Conservation (phyloP, 345 rosid species). For the Sapria himalayana region DNA sequence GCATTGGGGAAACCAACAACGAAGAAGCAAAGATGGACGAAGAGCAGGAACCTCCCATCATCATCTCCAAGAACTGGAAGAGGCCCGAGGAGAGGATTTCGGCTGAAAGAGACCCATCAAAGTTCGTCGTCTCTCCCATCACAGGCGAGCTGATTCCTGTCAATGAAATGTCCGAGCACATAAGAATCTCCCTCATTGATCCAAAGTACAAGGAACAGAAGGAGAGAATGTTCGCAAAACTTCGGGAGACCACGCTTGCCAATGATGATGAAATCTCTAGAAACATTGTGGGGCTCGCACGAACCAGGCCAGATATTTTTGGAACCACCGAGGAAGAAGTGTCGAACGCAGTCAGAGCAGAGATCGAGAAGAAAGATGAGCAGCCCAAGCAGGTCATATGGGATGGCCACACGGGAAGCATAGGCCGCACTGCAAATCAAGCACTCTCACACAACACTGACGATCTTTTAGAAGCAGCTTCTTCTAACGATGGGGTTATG, state of each 20-base stretch:
- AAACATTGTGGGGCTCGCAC: constrained; percentile 75
- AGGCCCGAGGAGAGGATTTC: constrained; percentile 80
- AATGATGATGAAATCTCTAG: constrained; percentile 80
- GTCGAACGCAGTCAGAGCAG: constrained; percentile 83
- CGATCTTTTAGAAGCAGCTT: constrained; percentile 41
- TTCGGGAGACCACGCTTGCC: constrained; percentile 82
- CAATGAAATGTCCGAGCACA: constrained; percentile 85
- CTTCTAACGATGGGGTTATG: constrained; percentile 17
- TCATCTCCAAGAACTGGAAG: constrained; percentile 84
- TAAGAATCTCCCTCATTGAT: constrained; percentile 74
- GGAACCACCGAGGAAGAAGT: constrained; percentile 95
- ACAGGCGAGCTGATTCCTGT: constrained; percentile 80
- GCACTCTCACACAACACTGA: constrained; percentile 46
- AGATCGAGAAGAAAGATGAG: constrained; percentile 85
- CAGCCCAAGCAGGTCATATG: constrained; percentile 84
- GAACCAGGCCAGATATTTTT: constrained; percentile 76
- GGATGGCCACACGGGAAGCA: constrained; percentile 91
- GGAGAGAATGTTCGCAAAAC: constrained; percentile 86
- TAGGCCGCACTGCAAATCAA: constrained; percentile 79
- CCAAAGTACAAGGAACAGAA: constrained; percentile 91
- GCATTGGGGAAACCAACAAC: constrained; percentile 30
- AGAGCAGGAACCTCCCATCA: constrained; percentile 65
- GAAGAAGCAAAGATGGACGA: constrained; percentile 17
- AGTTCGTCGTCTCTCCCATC: constrained; percentile 63
- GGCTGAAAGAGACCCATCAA: constrained; percentile 62